Percentiles rank a stretch among this genome's conserved stretches.
These are phyloP conservation scores for Grosmannia clavigera DNA, from an alignment of 2,329 filamentous ascomycete genomes.

Conservation along the genomic window DNA sequence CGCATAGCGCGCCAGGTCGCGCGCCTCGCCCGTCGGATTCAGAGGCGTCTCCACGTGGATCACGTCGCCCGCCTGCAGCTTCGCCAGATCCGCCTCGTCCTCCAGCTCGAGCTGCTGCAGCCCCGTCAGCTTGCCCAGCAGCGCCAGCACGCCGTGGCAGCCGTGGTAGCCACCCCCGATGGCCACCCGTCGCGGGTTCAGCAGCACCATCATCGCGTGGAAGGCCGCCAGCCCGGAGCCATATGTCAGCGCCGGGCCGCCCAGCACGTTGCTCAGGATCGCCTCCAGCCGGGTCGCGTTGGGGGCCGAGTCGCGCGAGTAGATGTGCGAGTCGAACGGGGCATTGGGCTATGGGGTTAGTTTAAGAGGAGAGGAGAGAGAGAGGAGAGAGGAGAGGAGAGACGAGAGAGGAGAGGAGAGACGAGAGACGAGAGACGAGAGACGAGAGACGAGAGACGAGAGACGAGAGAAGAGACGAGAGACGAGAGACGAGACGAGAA, in stretches of 20 bases:
- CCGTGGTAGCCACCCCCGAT: constrained; percentile 87
- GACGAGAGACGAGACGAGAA: not conserved
- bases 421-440: not conserved
- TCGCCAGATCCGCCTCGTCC: constrained; percentile 27
- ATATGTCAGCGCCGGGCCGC: constrained; percentile 63
- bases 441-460: not conserved
- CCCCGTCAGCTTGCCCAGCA: constrained; percentile 65
- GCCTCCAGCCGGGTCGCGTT: constrained; percentile 79
- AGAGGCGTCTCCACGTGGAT: constrained; percentile 88
- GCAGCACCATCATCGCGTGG: constrained; percentile 71
- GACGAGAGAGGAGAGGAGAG: not conserved
- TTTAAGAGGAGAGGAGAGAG: not conserved
- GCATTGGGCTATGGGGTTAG: constrained; percentile 28
- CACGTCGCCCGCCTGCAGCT: constrained; percentile 65
- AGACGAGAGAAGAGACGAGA: not conserved
- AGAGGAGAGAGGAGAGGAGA: not conserved
- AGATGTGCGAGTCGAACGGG: constrained; percentile 56
- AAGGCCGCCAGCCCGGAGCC: constrained; percentile 77
- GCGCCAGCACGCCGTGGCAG: constrained; percentile 69
- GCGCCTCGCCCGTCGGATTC: constrained; percentile 78
- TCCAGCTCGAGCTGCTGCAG: constrained; percentile 61
- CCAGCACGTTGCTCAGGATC: constrained; percentile 61
- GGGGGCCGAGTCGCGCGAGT: constrained; percentile 69
- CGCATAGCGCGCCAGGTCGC: constrained; percentile 59
- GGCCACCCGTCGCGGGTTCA: constrained; percentile 71